A percentile compares a stretch with the other conserved stretches of the same genome.
Conservation (phyloP, 2,329 filamentous ascomycete genomes). For the Pseudocercospora vitis region DNA sequence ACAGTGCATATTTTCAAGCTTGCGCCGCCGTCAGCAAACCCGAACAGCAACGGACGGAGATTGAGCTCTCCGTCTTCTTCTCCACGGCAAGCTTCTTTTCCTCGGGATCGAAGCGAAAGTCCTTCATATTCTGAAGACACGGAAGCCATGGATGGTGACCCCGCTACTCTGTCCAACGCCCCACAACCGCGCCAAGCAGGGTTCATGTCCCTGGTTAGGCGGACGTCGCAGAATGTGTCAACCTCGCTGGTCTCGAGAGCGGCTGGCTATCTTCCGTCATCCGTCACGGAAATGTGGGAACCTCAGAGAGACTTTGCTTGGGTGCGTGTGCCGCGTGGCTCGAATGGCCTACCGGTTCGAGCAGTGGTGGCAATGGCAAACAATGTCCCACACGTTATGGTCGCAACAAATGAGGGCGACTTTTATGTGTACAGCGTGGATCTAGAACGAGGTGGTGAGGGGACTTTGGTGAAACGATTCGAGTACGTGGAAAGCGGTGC, state of each 20-base stretch:
- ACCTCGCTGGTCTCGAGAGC: slow-evolving; percentile 85
- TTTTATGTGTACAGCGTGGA: slow-evolving; percentile 97
- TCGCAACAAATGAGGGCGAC: slow-evolving; percentile 91
- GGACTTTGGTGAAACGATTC: slow-evolving; percentile 85
- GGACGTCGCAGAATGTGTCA: slow-evolving; percentile 91
- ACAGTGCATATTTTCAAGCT: slow-evolving; percentile 96
- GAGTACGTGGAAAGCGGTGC: slow-evolving; percentile 64
- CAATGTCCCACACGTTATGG: slow-evolving; percentile 93
- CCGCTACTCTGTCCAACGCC: slow-evolving; percentile 31
- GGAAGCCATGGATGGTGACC: slow-evolving; percentile 32
- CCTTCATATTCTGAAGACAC: slow-evolving; percentile 34
- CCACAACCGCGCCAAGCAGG: slow-evolving; percentile 63
- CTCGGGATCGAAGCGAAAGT: slow-evolving; percentile 45
- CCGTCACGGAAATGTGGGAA: slow-evolving; percentile 97
- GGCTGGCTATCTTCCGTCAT: slow-evolving; percentile 86
- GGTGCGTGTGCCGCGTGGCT: slow-evolving; percentile 79
- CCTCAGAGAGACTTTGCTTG: slow-evolving; percentile 92
- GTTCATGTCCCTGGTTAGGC: slow-evolving; percentile 85
- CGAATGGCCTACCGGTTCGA: slow-evolving; percentile 58
- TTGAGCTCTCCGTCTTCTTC: slow-evolving; percentile 31
- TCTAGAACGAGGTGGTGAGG: slow-evolving; percentile 90
- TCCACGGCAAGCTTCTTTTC: slow-evolving; percentile 29
- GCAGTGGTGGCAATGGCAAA: slow-evolving; percentile 98
- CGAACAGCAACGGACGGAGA: slow-evolving; percentile 24
- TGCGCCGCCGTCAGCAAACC: slow-evolving; percentile 44